A percentile compares a stretch with the other conserved stretches of the same genome.
phyloP scores from a whole-genome alignment of 441 rosid genomes.

The Gossypium gossypioides region DNA sequence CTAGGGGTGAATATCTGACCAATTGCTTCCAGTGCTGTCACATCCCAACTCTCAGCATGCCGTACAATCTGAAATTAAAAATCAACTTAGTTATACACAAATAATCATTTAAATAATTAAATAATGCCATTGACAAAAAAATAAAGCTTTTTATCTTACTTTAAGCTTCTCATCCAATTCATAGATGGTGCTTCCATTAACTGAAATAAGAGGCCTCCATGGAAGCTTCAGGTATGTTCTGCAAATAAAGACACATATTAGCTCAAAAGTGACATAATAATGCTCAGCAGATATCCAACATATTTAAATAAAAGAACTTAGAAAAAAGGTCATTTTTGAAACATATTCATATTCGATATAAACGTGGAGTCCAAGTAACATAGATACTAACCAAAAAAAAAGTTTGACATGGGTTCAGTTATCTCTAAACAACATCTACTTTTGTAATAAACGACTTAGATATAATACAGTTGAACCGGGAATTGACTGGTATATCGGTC shows the following conservation, averaged over 20 bases:
- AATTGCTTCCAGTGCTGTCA: conserved; percentile 65
- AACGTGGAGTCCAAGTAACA: neutral
- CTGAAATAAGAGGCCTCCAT: conserved; percentile 63
- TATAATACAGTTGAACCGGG: neutral
- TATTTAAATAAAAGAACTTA: neutral
- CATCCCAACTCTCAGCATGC: conserved; percentile 79
- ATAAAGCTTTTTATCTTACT: conserved; percentile 24
- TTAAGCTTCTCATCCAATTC: conserved; percentile 42
- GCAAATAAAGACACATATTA: conserved; percentile 20
- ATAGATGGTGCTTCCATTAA: conserved; percentile 63
- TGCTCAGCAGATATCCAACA: neutral
- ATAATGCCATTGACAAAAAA: neutral
- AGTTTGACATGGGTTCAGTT: neutral
- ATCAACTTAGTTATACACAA: neutral
- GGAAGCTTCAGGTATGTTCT: conserved; percentile 79
- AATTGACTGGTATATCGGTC: too few relatives aligned
- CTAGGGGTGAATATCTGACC: conserved; percentile 61
- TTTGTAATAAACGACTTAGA: neutral
- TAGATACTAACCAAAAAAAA: neutral
- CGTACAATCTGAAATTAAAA: conserved; percentile 38
- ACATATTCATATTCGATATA: neutral
- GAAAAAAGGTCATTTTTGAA: neutral
- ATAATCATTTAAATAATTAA: too few relatives aligned
- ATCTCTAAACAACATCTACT: neutral
- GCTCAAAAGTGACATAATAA: neutral